A percentile compares a stretch with the other conserved stretches of the same genome.
Conservation (phyloP, 2,329 filamentous ascomycete species). For the Penicillium verrucosum region DNA sequence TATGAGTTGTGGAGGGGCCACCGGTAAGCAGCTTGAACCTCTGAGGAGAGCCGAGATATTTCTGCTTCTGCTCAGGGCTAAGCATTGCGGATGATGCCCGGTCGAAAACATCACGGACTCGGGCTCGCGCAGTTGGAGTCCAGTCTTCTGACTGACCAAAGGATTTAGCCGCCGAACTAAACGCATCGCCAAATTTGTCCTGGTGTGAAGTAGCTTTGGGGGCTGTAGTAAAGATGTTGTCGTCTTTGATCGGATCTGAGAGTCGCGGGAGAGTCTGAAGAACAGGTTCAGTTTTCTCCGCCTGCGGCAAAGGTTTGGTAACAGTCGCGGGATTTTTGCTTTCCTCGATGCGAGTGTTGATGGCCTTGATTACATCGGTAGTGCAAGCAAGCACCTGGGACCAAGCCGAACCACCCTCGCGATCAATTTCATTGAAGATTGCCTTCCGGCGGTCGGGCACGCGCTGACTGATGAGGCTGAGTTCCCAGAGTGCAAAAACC, state of each 20-base stretch:
- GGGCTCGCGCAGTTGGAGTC: slow-evolving; percentile 43
- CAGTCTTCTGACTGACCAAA: slow-evolving; percentile 45
- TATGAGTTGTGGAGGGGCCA: slow-evolving; percentile 33
- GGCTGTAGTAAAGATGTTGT: slow-evolving; percentile 47
- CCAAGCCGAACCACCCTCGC: slow-evolving; percentile 76
- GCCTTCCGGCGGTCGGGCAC: slow-evolving; percentile 72
- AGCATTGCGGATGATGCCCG: slow-evolving; percentile 40
- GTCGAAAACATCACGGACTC: slow-evolving; percentile 37
- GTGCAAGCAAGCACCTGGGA: slow-evolving; percentile 70
- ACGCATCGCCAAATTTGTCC: slow-evolving; percentile 38
- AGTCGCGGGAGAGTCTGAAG: slow-evolving; percentile 51
- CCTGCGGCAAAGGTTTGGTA: slow-evolving; percentile 29
- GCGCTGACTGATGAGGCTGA: slow-evolving; percentile 72
- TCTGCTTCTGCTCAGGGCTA: slow-evolving; percentile 41
- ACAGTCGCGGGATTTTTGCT: slow-evolving; percentile 50
- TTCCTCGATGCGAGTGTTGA: slow-evolving; percentile 65
- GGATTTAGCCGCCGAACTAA: slow-evolving; percentile 47
- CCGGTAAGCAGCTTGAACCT: slow-evolving; percentile 39
- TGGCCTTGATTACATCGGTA: slow-evolving; percentile 63
- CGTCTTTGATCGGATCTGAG: slow-evolving; percentile 48
- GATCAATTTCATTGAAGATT: slow-evolving; percentile 84
- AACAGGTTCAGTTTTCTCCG: slow-evolving; percentile 44
- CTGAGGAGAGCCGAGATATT: slow-evolving; percentile 36
- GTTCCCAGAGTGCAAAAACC: slow-evolving; percentile 88
- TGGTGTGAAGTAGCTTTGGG: slow-evolving; percentile 36